phyloP scores from a whole-genome alignment of 768 basidiomycete genomes.

The Cubamyces lactineus region DNA sequence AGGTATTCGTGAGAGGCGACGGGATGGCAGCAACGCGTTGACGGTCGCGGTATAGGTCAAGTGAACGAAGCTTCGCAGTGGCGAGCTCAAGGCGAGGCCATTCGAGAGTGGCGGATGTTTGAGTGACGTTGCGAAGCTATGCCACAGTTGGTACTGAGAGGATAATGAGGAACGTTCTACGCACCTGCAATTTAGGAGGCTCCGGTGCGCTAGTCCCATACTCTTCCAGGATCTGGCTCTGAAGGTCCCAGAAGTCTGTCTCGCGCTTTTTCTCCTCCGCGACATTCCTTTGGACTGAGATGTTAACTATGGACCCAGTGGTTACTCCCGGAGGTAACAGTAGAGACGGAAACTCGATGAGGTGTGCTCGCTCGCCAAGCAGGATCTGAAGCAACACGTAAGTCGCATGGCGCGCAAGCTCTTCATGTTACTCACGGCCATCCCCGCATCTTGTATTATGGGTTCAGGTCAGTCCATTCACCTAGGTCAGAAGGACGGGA shows the following conservation, averaged over 20 bases:
- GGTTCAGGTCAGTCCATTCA: too few species aligned
- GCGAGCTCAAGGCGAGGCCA: slow-evolving; percentile 90
- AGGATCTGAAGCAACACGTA: slow-evolving; percentile 61
- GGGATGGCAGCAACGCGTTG: slow-evolving; percentile 87
- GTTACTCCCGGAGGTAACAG: slow-evolving; percentile 90
- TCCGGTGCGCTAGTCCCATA: slow-evolving; percentile 73
- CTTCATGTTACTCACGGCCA: slow-evolving; percentile 65
- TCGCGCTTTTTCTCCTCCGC: slow-evolving; percentile 83
- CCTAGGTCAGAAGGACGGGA: slow-evolving; percentile 30
- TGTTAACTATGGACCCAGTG: slow-evolving; percentile 96
- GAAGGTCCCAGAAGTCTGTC: slow-evolving; percentile 81
- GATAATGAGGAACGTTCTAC: slow-evolving; percentile 23
- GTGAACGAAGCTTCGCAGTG: slow-evolving; percentile 79
- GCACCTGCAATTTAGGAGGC: slow-evolving; percentile 74
- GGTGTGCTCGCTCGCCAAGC: slow-evolving; percentile 89
- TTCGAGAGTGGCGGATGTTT: slow-evolving; percentile 95
- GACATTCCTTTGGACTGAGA: slow-evolving; percentile 88
- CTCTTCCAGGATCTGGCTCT: slow-evolving; percentile 73
- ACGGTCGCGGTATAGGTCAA: slow-evolving; percentile 93
- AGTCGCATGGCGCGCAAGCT: too few species aligned
- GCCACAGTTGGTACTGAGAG: not conserved
- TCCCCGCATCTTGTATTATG: slow-evolving; percentile 72
- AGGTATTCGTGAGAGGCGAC: slow-evolving; percentile 79
- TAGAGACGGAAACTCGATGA: slow-evolving; percentile 97
- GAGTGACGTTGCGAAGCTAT: slow-evolving; percentile 90